A percentile compares a stretch with the other conserved stretches of the same genome.
These are phyloP conservation scores for Mrakia gelida DNA, from an alignment of 768 basidiomycete species.

Conservation along the genomic window DNA sequence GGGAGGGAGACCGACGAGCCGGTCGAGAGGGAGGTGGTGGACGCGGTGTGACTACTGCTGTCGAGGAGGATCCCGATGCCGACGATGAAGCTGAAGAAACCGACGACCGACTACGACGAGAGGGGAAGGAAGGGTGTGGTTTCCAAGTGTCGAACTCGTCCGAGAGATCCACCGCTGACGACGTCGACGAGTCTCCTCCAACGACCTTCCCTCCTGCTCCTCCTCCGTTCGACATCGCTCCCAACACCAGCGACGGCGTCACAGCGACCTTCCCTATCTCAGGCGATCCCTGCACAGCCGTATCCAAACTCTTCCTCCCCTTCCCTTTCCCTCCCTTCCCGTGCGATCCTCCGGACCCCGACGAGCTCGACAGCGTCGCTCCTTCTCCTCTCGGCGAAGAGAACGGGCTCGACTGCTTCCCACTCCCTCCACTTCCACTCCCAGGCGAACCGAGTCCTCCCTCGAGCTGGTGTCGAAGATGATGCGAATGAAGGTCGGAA, in stretches of 20 bases:
- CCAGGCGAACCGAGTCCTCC: background rate
- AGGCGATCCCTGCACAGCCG: background rate
- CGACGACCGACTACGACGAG: conserved; percentile 1
- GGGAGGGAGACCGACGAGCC: background rate
- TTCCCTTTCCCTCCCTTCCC: conserved; percentile 5
- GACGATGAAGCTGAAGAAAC: background rate
- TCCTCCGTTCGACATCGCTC: background rate
- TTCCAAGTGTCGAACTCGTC: background rate
- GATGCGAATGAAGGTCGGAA: background rate
- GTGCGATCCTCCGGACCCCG: background rate
- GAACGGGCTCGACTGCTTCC: background rate
- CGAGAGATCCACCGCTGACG: background rate
- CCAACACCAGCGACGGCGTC: background rate
- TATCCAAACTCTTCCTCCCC: background rate
- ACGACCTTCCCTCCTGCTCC: background rate
- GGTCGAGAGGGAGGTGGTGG: background rate
- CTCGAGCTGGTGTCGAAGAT: background rate
- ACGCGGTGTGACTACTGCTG: background rate
- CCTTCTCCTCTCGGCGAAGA: conserved; percentile 1
- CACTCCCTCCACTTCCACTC: background rate
- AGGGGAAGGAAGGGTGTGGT: background rate
- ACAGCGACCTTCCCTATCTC: background rate
- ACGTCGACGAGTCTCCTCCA: background rate
- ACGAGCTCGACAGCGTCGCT: background rate
- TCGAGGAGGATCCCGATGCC: background rate